Base-by-base conservation (phyloP, 2,329 filamentous ascomycete species). In the Knoxdaviesia proteae region DNA sequence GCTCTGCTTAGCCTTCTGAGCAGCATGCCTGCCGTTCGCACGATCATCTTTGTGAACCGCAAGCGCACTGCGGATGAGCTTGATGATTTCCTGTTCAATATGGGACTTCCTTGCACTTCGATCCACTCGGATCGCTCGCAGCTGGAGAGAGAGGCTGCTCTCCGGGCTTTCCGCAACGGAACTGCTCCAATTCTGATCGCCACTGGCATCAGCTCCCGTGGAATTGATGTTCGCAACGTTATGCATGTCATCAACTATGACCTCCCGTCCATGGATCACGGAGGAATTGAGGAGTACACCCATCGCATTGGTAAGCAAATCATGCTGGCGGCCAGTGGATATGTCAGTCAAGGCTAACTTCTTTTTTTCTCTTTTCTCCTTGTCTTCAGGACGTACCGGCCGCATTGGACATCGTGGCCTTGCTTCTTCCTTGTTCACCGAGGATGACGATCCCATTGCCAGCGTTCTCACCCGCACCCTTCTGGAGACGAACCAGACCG, bases 201-300 rank as follows among this genome's bases (percentile, higher is more conserved):
- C 7, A 96, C 88, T 29, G 84, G 83, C 40, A 73, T 98, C 42
- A 77, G 80, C 42, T 82, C 84, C 53, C 84, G 90, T 51, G 90
- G 90, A 6, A 77, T 94, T 34, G 87, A 96, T 51, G 79, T 94
- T 34, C 74, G 74, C 45, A 84, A 90, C 49, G 79, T 96, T 5
- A 75, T 78, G 64, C 84, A 94, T 49, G 81, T 98, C 46, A 79
- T 98, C 68, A 96, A 98, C 61, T 96, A 77, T 51, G 87, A 96
- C 47, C 64, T 96, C 2, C 88, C 88, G 0, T 75, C 68, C 5
- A 61, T 67, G 38, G 64, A 74, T 1, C 70, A 88, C 50, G 86
- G 84, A n/a, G 88, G 87, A 2, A 93, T 94, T 44, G 77, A 83
- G 40, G 90, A 96, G 56, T 98, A 96, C 52, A 77, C 81, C 31